phyloP scores from a whole-genome alignment of 2,329 filamentous ascomycete genomes.

The Dactylellina parvicollis region DNA sequence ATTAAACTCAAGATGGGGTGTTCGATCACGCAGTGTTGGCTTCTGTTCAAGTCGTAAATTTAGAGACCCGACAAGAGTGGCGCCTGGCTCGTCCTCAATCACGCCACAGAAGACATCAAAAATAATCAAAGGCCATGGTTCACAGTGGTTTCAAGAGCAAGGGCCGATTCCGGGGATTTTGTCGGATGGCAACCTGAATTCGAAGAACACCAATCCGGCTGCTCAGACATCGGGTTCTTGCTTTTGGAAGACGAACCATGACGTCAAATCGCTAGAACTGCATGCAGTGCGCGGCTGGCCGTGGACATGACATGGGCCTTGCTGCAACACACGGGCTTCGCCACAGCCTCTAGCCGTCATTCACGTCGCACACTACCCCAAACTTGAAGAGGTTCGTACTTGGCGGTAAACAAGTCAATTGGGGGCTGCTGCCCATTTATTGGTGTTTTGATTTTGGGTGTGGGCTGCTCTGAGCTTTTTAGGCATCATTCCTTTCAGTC shows the following conservation, averaged over 20 bases:
- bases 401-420: background rate
- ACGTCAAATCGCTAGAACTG: background rate
- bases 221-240: too few species aligned
- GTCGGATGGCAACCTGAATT: too few species aligned
- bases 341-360: background rate
- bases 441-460: background rate
- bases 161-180: background rate
- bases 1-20: too few species aligned
- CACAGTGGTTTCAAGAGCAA: background rate
- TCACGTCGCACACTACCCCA: background rate
- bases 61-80: too few species aligned
- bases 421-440: background rate
- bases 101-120: too few species aligned
- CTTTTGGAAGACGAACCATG: background rate
- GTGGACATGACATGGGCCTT: background rate
- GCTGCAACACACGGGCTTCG: background rate
- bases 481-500: background rate
- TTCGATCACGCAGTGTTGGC: too few species aligned
- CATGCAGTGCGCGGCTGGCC: background rate
- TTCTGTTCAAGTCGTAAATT: too few species aligned
- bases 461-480: background rate
- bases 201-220: too few species aligned
- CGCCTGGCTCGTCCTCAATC: too few species aligned
- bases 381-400: background rate
- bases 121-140: background rate